phyloP scores from a whole-genome alignment of 2,329 filamentous ascomycete genomes.

The Cercospora sp. region DNA sequence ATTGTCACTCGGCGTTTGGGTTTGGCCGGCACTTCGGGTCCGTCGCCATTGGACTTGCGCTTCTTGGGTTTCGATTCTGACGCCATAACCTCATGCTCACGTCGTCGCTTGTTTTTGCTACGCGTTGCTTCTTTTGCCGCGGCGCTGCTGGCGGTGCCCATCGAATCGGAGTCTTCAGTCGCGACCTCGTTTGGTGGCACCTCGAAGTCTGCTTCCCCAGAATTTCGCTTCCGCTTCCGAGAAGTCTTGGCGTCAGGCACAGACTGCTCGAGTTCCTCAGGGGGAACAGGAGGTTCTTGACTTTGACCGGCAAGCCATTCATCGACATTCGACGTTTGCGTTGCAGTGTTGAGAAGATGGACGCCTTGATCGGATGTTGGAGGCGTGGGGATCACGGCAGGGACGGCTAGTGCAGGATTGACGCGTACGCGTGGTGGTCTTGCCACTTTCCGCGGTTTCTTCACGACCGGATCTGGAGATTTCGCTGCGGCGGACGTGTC shows the following conservation, averaged over 20 bases:
- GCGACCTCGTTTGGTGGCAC: conserved; percentile 7
- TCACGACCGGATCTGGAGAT: not conserved
- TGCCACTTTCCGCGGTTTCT: conserved; percentile 2
- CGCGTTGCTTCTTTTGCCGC: conserved; percentile 12
- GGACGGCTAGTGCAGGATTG: not conserved
- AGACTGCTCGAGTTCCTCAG: conserved; percentile 2
- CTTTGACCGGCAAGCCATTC: conserved; percentile 16
- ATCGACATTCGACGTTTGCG: conserved; percentile 6
- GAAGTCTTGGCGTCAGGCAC: conserved; percentile 8
- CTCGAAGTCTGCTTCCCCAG: conserved; percentile 23
- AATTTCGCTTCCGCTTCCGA: conserved; percentile 22
- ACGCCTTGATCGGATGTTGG: conserved; percentile 13
- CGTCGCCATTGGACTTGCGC: not conserved
- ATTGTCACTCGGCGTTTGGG: conserved; percentile 7
- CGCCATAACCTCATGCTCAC: not conserved
- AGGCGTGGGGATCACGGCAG: conserved; percentile 11
- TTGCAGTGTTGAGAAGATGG: not conserved
- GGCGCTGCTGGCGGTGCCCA: conserved; percentile 2
- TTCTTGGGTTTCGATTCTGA: conserved; percentile 5
- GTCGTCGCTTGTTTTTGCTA: not conserved
- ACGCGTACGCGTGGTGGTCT: not conserved
- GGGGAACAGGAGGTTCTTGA: conserved; percentile 15
- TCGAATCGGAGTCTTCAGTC: conserved; percentile 12
- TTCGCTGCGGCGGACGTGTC: not conserved
- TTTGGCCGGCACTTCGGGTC: not conserved